Percentiles rank a stretch among this genome's conserved stretches.
These are phyloP conservation scores for Ogataea populi-albae DNA, from an alignment of 805 yeast genomes.

Conservation along the genomic window DNA sequence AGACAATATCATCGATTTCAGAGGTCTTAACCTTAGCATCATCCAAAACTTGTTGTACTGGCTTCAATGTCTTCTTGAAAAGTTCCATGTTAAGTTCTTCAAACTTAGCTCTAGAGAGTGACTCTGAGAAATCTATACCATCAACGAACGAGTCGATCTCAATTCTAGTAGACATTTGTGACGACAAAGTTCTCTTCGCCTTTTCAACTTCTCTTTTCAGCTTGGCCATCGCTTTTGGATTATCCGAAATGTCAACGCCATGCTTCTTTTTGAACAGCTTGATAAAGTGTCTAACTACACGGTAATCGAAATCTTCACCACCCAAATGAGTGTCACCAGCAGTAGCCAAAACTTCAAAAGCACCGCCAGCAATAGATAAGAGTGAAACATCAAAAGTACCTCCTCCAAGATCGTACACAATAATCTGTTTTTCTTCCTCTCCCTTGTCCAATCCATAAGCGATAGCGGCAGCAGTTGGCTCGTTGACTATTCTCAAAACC, in stretches of 20 bases:
- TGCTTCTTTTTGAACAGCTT: slow-evolving; percentile 91
- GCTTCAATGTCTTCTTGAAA: slow-evolving; percentile 92
- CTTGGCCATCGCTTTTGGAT: slow-evolving; percentile 86
- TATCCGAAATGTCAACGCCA: slow-evolving; percentile 74
- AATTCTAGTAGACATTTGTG: slow-evolving; percentile 92
- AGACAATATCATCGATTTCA: slow-evolving; percentile 90
- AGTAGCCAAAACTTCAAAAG: slow-evolving; percentile 78
- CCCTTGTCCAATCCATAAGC: slow-evolving; percentile 90
- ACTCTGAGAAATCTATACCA: slow-evolving; percentile 93
- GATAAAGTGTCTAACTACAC: slow-evolving; percentile 81
- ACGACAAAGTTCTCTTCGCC: slow-evolving; percentile 94
- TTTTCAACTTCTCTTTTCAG: slow-evolving; percentile 97
- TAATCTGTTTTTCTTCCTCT: slow-evolving; percentile 81
- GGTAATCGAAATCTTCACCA: slow-evolving; percentile 80
- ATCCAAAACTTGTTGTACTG: slow-evolving; percentile 92
- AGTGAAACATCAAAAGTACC: slow-evolving; percentile 90
- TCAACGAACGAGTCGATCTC: slow-evolving; percentile 94
- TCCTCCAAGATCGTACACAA: slow-evolving; percentile 95
- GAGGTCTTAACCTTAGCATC: slow-evolving; percentile 87
- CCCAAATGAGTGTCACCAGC: slow-evolving; percentile 84
- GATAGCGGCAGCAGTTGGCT: slow-evolving; percentile 97
- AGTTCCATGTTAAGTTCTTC: slow-evolving; percentile 93
- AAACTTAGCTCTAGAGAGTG: slow-evolving; percentile 95
- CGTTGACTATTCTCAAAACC: slow-evolving; percentile 85
- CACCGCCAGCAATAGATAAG: slow-evolving; percentile 75